Conservation (phyloP, 1,284 basidiomycete genomes). For the Butyriboletus appendiculatus region DNA sequence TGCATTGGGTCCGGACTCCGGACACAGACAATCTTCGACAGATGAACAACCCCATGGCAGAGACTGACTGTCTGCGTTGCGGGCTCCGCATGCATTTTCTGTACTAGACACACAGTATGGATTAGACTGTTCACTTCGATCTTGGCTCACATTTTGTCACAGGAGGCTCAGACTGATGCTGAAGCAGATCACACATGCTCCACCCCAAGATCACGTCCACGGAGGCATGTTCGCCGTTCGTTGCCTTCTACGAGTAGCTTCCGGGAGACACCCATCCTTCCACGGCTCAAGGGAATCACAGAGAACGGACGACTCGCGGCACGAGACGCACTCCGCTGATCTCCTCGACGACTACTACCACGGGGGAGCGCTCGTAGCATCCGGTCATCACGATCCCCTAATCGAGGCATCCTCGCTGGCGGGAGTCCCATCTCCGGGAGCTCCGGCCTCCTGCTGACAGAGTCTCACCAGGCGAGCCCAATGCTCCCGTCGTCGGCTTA, state of each 20-base stretch:
- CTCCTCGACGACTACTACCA: neutral
- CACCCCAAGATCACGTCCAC: slow-evolving; percentile 3
- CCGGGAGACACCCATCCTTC: neutral
- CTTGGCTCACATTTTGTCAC: neutral
- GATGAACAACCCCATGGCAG: slow-evolving; percentile 5
- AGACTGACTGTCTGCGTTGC: slow-evolving; percentile 5
- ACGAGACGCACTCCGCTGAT: neutral
- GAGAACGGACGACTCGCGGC: too few species aligned
- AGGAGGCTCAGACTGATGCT: slow-evolving; percentile 2
- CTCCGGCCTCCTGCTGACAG: slow-evolving; percentile 4
- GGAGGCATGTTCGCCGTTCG: slow-evolving; percentile 4
- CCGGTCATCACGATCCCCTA: neutral
- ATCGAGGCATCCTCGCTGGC: slow-evolving; percentile 8
- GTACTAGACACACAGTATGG: slow-evolving; percentile 8
- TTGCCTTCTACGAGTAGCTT: slow-evolving; percentile 18
- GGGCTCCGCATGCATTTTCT: slow-evolving; percentile 16
- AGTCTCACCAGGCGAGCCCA: neutral
- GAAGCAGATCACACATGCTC: neutral
- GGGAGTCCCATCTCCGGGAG: slow-evolving; percentile 8
- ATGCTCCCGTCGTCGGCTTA: neutral
- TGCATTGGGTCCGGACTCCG: too few species aligned
- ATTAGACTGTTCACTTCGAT: neutral
- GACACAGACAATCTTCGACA: neutral
- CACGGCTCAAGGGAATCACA: neutral
- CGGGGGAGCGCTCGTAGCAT: neutral